A percentile compares a stretch with the other conserved stretches of the same genome.
These are phyloP conservation scores for Fusarium pseudonygamai DNA, from an alignment of 2,329 filamentous ascomycete species.

Conservation along the genomic window DNA sequence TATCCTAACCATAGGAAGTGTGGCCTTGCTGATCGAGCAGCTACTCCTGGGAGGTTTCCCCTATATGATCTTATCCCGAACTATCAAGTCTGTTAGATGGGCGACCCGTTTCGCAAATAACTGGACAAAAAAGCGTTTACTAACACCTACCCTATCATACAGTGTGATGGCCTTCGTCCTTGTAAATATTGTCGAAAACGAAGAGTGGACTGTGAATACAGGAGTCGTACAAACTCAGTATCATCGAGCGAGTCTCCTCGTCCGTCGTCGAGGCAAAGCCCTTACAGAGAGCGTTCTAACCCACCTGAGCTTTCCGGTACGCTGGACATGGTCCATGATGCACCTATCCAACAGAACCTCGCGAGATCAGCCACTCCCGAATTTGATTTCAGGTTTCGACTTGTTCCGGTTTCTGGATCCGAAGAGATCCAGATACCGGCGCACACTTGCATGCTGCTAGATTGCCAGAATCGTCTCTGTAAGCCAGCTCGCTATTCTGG, in stretches of 20 bases:
- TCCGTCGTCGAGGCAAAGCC: background rate
- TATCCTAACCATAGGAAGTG: background rate
- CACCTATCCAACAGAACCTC: background rate
- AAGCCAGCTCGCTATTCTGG: constrained; percentile 43
- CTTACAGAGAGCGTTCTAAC: background rate
- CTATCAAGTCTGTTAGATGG: background rate
- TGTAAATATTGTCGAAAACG: constrained; percentile 66
- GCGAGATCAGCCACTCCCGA: background rate
- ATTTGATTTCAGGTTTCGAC: background rate
- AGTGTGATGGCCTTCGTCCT: constrained; percentile 68
- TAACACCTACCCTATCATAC: constrained; percentile 1
- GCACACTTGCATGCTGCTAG: constrained; percentile 67
- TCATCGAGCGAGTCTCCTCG: background rate
- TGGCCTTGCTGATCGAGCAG: background rate
- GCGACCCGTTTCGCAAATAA: background rate
- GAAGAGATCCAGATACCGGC: constrained; percentile 66
- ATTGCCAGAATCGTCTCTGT: constrained; percentile 66
- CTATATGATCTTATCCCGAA: background rate
- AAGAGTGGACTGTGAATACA: constrained; percentile 12
- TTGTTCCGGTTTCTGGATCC: constrained; percentile 46
- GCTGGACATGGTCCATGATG: background rate
- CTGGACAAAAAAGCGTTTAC: background rate
- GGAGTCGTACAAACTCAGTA: background rate
- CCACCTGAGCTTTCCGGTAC: background rate
- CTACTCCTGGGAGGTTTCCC: background rate